phyloP scores from a whole-genome alignment of 129 eudicot genomes.

The Gnaphalium uliginosum region DNA sequence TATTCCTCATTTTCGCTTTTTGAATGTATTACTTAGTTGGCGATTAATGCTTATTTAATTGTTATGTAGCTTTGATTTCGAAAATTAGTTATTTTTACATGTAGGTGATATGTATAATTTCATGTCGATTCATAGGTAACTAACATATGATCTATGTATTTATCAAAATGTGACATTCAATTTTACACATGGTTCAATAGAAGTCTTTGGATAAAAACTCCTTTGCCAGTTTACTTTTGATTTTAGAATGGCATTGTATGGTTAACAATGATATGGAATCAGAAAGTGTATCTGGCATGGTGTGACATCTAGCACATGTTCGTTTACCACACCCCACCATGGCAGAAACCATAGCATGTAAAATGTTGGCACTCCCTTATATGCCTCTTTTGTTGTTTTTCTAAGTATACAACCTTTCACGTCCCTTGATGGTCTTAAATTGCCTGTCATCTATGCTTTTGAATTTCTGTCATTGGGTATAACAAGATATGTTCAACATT shows the following conservation, averaged over 20 bases:
- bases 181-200: not conserved
- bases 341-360: not conserved
- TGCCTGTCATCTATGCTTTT: not conserved
- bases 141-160: not conserved
- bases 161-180: not conserved
- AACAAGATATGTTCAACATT: constrained; percentile 17
- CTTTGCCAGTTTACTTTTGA: not conserved
- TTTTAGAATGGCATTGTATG: not conserved
- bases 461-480: constrained; percentile 1
- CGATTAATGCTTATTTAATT: not conserved
- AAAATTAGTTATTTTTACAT: not conserved
- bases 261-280: not conserved
- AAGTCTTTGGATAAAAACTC: not conserved
- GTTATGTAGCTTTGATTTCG: not conserved
- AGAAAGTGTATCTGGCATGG: not conserved
- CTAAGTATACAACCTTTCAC: not conserved
- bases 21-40: no score
- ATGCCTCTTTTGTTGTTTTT: not conserved
- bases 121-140: not conserved
- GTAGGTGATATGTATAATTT: not conserved
- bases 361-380: not conserved
- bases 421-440: not conserved
- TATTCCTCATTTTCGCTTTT: no score
- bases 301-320: not conserved
- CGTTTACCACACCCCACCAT: not conserved